A percentile compares a stretch with the other conserved stretches of the same genome.
phyloP scores from a whole-genome alignment of 805 yeast species.

The Starmerella stellata region DNA sequence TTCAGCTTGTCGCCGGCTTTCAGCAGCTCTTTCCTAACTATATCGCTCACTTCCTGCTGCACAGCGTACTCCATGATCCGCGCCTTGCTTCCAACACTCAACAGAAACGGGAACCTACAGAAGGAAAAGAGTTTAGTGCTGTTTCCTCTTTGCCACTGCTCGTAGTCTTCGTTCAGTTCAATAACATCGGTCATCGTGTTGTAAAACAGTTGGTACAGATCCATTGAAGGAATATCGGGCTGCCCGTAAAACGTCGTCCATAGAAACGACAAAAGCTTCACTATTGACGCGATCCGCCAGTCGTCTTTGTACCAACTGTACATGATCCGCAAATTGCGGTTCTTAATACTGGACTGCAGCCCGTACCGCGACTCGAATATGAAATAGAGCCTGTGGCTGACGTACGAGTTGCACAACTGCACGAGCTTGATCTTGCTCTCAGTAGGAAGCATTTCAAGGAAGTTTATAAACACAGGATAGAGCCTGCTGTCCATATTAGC shows the following conservation, averaged over 20 bases:
- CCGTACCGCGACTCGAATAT: conserved; percentile 16
- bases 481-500: conserved; percentile 21
- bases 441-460: conserved; percentile 28
- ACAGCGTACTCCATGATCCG: conserved; percentile 45
- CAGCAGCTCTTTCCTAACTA: conserved; percentile 13
- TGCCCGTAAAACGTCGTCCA: conserved; percentile 17
- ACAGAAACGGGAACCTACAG: conserved; percentile 68
- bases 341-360: conserved; percentile 13
- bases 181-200: conserved; percentile 68
- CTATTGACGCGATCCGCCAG: conserved; percentile 64
- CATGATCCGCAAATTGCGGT: conserved; percentile 1
- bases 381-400: conserved; percentile 54
- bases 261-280: conserved; percentile 37
- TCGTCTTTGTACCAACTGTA: conserved; percentile 52
- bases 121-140: conserved; percentile 34
- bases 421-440: conserved; percentile 35
- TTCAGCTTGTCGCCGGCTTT: conserved; percentile 5
- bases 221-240: not conserved
- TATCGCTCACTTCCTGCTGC: conserved; percentile 12
- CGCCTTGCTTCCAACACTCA: conserved; percentile 69
- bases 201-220: conserved; percentile 32
- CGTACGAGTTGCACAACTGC: conserved; percentile 53
- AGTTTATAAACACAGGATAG: not conserved
- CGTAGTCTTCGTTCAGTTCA: conserved; percentile 62
- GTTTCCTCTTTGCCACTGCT: conserved; percentile 43